Evolutionary conservation across 257 asterid species (phyloP).

Genomic region (Rubia yunnanensis): DNA sequence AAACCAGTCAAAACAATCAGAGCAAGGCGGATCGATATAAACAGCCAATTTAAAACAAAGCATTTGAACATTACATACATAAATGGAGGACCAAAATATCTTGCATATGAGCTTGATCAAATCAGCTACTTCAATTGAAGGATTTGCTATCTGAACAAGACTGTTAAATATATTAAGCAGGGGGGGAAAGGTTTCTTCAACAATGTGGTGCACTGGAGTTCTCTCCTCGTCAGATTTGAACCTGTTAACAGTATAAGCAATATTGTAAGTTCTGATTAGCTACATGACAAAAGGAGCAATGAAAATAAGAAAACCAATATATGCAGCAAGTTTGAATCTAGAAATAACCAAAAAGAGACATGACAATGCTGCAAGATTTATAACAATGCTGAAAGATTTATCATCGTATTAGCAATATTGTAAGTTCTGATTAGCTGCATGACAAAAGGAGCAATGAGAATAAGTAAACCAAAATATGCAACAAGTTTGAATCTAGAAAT

Average conservation of each 20-base stretch:
- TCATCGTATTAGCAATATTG: constrained; percentile 10
- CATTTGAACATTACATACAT: constrained; percentile 38
- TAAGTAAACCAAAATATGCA: not conserved
- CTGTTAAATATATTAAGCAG: constrained; percentile 66
- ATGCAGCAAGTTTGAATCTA: not conserved
- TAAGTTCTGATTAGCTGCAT: not conserved
- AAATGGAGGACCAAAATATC: constrained; percentile 94
- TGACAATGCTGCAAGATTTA: not conserved
- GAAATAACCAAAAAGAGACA: not conserved
- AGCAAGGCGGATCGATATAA: not conserved
- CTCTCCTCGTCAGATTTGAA: constrained; percentile 98
- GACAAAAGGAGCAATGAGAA: not conserved
- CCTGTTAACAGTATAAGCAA: constrained; percentile 41
- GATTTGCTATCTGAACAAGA: constrained; percentile 77
- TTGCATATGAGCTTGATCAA: constrained; percentile 96
- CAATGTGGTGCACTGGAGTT: constrained; percentile 72
- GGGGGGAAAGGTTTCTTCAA: constrained; percentile 86
- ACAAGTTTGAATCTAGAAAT: not conserved
- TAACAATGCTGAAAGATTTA: not conserved
- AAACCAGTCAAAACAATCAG: not conserved
- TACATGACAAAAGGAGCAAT: not conserved
- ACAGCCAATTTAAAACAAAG: not conserved
- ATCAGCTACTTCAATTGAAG: constrained; percentile 82
- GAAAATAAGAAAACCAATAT: not conserved
- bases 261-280: not conserved